Percentiles rank a stretch among this genome's conserved stretches.
phyloP scores from a whole-genome alignment of 2,329 filamentous ascomycete species.

The Cephalotrichum gorgonifer region DNA sequence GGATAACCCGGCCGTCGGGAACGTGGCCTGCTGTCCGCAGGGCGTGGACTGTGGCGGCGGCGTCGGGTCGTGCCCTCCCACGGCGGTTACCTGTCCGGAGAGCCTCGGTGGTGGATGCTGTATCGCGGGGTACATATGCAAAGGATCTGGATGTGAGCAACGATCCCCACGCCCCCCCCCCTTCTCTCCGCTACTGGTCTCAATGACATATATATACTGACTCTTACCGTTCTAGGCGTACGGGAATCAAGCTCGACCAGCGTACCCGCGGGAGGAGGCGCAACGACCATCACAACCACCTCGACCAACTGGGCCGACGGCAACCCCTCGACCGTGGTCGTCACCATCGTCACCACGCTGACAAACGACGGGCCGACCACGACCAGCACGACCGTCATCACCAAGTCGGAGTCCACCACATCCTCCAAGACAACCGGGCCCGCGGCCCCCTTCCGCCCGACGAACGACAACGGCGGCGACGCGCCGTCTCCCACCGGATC shows the following conservation, averaged over 20 bases:
- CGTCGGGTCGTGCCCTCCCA: slow-evolving; percentile 50
- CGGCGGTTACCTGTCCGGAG: slow-evolving; percentile 54
- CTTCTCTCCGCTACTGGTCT: not conserved
- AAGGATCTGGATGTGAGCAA: slow-evolving; percentile 58
- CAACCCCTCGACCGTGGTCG: slow-evolving; percentile 27
- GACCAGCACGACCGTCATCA: slow-evolving; percentile 21
- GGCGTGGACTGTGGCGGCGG: slow-evolving; percentile 53
- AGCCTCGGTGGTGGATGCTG: slow-evolving; percentile 66
- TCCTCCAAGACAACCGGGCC: slow-evolving; percentile 20
- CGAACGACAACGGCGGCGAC: slow-evolving; percentile 24
- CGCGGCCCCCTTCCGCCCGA: slow-evolving; percentile 37
- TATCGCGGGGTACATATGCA: slow-evolving; percentile 59
- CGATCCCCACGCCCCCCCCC: not conserved
- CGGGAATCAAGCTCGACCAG: not conserved
- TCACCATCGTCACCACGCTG: slow-evolving; percentile 28
- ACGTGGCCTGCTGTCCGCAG: slow-evolving; percentile 64
- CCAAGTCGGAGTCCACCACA: slow-evolving; percentile 22
- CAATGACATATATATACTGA: not conserved
- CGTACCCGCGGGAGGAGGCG: slow-evolving; percentile 11
- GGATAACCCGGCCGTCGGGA: slow-evolving; percentile 50
- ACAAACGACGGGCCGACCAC: slow-evolving; percentile 10
- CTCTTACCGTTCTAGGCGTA: slow-evolving; percentile 1
- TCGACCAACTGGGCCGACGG: slow-evolving; percentile 24
- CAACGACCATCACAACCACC: slow-evolving; percentile 27
- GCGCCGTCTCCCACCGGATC: slow-evolving; percentile 15